Conservation (phyloP, 768 basidiomycete species). For the Lactarius trivialis region DNA sequence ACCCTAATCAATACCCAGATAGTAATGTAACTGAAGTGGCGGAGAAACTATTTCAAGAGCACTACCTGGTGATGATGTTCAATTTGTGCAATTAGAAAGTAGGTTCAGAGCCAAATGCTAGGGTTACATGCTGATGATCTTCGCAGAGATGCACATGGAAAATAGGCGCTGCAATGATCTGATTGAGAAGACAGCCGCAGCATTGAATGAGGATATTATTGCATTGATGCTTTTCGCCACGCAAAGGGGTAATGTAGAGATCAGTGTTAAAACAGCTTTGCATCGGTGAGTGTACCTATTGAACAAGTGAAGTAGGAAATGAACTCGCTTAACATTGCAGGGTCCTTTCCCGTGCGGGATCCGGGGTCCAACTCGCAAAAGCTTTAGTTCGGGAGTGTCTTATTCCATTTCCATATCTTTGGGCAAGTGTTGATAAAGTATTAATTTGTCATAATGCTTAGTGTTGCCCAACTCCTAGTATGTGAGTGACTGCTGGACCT, state of each 20-base stretch:
- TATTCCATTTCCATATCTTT: background rate
- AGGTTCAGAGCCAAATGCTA: background rate
- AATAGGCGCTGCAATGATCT: background rate
- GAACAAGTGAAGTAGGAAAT: too few species aligned
- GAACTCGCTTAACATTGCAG: background rate
- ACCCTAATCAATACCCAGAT: too few species aligned
- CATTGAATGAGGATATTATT: background rate
- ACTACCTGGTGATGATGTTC: background rate
- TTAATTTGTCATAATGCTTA: background rate
- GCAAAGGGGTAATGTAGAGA: background rate
- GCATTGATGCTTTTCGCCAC: background rate
- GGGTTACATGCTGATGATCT: background rate
- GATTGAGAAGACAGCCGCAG: background rate
- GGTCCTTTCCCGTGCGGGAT: background rate
- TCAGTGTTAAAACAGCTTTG: background rate
- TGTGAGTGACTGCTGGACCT: too few species aligned
- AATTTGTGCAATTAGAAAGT: background rate
- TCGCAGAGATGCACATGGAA: background rate
- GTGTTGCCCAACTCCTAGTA: background rate
- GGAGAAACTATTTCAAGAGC: background rate
- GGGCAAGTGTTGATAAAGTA: background rate
- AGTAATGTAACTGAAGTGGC: background rate
- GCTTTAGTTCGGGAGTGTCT: background rate
- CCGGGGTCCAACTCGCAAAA: too few species aligned
- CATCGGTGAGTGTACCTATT: background rate